Evolutionary conservation across 2,329 filamentous ascomycete genomes (phyloP).

Genomic region (Ophiobolus disseminans): DNA sequence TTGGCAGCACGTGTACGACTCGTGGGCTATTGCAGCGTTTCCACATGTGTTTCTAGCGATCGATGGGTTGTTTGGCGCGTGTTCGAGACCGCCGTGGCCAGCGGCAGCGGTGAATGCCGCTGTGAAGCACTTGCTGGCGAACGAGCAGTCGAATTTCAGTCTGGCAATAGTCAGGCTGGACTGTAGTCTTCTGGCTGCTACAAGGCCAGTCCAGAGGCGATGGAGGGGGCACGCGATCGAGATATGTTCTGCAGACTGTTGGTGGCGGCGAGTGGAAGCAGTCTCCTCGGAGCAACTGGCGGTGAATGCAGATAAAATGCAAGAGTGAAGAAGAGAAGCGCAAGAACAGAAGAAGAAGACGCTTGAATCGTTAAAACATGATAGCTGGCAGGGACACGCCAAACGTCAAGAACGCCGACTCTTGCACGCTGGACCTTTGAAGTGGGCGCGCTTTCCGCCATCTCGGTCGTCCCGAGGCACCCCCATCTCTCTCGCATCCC

Average conservation of each 20-base stretch:
- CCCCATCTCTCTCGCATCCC: not conserved
- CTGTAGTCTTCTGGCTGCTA: no score
- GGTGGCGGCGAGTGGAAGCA: not conserved
- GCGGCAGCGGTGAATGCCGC: not conserved
- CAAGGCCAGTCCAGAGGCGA: no score
- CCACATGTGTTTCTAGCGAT: conserved; percentile 7
- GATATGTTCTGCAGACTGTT: not conserved
- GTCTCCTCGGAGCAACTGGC: not conserved
- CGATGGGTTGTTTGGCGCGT: not conserved
- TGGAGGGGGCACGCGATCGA: no score
- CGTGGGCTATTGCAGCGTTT: conserved; percentile 9
- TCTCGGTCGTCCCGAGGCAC: not conserved
- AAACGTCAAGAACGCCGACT: not conserved
- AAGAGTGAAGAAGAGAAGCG: not conserved
- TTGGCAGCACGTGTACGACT: conserved; percentile 14
- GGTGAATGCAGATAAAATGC: not conserved
- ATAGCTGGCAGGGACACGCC: not conserved
- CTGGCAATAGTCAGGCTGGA: no score
- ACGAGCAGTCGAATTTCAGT: not conserved
- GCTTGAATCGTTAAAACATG: not conserved
- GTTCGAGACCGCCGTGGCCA: no score
- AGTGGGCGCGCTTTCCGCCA: not conserved
- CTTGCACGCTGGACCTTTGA: not conserved
- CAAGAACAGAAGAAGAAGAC: not conserved
- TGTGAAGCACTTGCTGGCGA: not conserved